These are phyloP conservation scores for Acacia melanoxylon DNA, from an alignment of 306 rosid genomes.

Conservation along the genomic window DNA sequence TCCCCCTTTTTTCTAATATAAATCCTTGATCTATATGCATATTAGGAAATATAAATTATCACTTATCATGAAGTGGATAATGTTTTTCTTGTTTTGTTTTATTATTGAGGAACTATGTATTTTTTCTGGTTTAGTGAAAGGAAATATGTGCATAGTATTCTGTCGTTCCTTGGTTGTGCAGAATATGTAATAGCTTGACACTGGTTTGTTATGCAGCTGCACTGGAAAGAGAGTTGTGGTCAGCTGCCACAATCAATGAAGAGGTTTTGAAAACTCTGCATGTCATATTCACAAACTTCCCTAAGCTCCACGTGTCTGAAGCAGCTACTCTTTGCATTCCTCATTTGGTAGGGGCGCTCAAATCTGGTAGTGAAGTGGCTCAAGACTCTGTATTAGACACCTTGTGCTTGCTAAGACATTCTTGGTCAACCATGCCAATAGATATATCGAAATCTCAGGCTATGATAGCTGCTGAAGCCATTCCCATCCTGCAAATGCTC, in stretches of 20 bases:
- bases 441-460: slow-evolving; percentile 87
- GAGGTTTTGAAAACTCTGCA: slow-evolving; percentile 88
- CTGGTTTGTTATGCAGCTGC: slow-evolving; percentile 72
- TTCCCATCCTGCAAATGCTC: slow-evolving; percentile 96
- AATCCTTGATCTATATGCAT: slow-evolving; percentile 12
- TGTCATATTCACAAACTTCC: slow-evolving; percentile 86
- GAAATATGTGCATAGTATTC: not conserved
- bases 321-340: slow-evolving; percentile 97
- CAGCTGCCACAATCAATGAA: slow-evolving; percentile 86
- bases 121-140: not conserved
- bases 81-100: slow-evolving; percentile 6
- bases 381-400: slow-evolving; percentile 89
- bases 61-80: not conserved
- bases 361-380: slow-evolving; percentile 84
- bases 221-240: slow-evolving; percentile 92
- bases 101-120: not conserved
- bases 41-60: slow-evolving; percentile 13
- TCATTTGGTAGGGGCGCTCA: slow-evolving; percentile 87
- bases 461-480: slow-evolving; percentile 90
- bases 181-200: not conserved
- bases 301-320: slow-evolving; percentile 92
- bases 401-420: slow-evolving; percentile 77
- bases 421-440: slow-evolving; percentile 95
- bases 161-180: not conserved
- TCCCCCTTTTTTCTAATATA: not conserved